phyloP scores from a whole-genome alignment of 2,329 filamentous ascomycete species.

The Emmonsia crescens region DNA sequence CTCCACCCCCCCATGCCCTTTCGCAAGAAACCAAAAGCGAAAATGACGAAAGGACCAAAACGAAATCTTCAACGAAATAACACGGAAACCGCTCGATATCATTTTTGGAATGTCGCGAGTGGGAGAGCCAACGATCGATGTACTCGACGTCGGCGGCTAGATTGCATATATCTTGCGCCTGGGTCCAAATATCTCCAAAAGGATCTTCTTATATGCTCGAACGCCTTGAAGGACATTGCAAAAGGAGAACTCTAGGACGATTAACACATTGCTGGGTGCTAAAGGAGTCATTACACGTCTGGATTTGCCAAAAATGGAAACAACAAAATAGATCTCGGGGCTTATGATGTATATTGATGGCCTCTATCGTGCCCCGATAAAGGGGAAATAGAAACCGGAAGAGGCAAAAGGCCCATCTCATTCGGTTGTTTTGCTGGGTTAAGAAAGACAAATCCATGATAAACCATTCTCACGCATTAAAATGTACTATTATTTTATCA shows the following conservation, averaged over 20 bases:
- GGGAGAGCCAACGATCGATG: not conserved
- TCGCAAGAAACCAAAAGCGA: not conserved
- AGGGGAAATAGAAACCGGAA: not conserved
- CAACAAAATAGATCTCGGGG: not conserved
- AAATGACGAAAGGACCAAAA: not conserved
- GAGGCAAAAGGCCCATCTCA: not conserved
- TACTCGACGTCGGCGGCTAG: not conserved
- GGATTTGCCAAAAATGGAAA: not conserved
- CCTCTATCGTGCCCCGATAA: not conserved
- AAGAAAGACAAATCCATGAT: not conserved
- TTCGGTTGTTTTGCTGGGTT: not conserved
- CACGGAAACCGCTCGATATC: not conserved
- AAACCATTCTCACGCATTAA: not conserved
- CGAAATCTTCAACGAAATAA: not conserved
- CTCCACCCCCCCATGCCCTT: too few species aligned
- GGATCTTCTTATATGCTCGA: not conserved
- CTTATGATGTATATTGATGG: not conserved
- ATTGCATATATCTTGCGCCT: not conserved
- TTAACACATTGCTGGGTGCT: not conserved
- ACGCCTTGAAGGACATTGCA: not conserved
- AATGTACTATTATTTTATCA: not conserved
- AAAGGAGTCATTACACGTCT: not conserved
- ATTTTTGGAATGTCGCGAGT: not conserved
- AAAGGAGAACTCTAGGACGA: not conserved
- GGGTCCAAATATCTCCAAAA: not conserved